phyloP scores from a whole-genome alignment of 2,329 filamentous ascomycete genomes.

The Alternaria sp. region DNA sequence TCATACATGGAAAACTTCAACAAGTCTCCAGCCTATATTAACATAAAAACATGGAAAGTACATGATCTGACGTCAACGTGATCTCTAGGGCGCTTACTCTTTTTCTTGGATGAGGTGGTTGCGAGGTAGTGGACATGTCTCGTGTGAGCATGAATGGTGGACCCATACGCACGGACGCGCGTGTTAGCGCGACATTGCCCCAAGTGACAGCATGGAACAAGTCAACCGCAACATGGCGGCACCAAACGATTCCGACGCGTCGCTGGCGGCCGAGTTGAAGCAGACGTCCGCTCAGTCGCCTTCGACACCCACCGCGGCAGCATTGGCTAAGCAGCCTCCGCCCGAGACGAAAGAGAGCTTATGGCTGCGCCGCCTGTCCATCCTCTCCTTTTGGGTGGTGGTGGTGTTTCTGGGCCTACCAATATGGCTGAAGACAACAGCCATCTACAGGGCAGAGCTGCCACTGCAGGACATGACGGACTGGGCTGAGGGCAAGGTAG shows the following conservation, averaged over 20 bases:
- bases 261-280: conserved; percentile 17
- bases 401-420: conserved; percentile 84
- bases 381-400: conserved; percentile 89
- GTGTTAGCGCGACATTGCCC: conserved; percentile 10
- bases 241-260: conserved; percentile 27
- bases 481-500: conserved; percentile 89
- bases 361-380: conserved; percentile 73
- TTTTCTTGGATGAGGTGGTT: neutral
- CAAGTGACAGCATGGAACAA: conserved; percentile 22
- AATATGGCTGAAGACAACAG: conserved; percentile 95
- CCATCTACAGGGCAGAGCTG: conserved; percentile 84
- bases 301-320: conserved; percentile 1
- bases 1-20: neutral
- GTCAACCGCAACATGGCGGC: conserved; percentile 37
- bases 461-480: conserved; percentile 85
- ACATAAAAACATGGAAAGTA: neutral
- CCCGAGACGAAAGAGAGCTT: conserved; percentile 76
- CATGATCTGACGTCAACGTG: neutral
- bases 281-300: conserved; percentile 1
- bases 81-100: neutral
- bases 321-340: conserved; percentile 60
- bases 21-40: neutral
- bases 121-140: neutral
- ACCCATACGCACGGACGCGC: conserved; percentile 12
- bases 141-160: neutral